These are phyloP conservation scores for Hygrophorus pudorinus DNA, from an alignment of 768 basidiomycete genomes.

Conservation along the genomic window DNA sequence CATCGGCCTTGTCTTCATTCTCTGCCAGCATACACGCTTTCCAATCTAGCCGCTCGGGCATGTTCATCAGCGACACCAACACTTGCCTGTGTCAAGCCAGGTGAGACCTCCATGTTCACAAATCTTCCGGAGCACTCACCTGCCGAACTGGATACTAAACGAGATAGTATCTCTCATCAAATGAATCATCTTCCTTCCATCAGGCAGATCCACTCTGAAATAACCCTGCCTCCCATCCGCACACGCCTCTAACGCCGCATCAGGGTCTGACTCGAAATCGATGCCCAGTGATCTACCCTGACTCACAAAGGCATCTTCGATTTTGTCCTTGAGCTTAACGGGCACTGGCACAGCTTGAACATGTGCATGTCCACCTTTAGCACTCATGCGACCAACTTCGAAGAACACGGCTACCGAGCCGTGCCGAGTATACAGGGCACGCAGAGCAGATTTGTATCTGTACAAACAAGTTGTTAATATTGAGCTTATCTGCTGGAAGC, in stretches of 20 bases:
- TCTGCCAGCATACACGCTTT: constrained; percentile 77
- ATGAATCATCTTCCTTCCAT: constrained; percentile 79
- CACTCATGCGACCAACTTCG: constrained; percentile 76
- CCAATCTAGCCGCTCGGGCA: constrained; percentile 84
- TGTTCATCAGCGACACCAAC: constrained; percentile 63
- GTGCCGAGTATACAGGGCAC: constrained; percentile 61
- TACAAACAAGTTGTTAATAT: neutral
- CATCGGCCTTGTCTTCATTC: constrained; percentile 80
- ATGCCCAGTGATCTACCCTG: constrained; percentile 61
- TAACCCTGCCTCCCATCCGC: constrained; percentile 60
- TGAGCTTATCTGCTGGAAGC: neutral
- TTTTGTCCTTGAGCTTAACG: constrained; percentile 41
- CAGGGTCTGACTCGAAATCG: constrained; percentile 66
- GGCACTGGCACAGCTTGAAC: constrained; percentile 82
- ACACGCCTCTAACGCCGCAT: constrained; percentile 45
- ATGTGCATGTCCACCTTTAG: constrained; percentile 92
- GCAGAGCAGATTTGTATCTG: constrained; percentile 75
- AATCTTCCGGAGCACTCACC: constrained; percentile 41
- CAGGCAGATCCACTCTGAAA: constrained; percentile 86
- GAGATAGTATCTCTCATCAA: constrained; percentile 66
- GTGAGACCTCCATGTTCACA: neutral
- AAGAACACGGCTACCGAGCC: constrained; percentile 66
- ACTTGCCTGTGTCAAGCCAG: constrained; percentile 51
- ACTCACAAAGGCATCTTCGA: constrained; percentile 63
- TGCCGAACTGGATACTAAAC: constrained; percentile 89